A percentile compares a stretch with the other conserved stretches of the same genome.
phyloP scores from a whole-genome alignment of 2,329 filamentous ascomycete genomes.

The Ascochyta fabae region DNA sequence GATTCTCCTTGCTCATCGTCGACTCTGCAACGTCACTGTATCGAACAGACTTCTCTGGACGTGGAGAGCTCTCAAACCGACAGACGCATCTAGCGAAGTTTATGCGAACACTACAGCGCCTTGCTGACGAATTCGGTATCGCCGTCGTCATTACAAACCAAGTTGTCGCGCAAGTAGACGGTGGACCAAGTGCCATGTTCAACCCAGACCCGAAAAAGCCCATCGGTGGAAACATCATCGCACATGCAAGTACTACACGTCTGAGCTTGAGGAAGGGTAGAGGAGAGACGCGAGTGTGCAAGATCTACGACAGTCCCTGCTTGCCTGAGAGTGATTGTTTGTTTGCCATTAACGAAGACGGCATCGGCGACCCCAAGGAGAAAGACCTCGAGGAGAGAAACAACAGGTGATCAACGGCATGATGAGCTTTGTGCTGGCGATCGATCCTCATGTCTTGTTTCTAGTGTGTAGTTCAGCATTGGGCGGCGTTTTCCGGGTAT shows the following conservation, averaged over 20 bases:
- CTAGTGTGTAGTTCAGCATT: slow-evolving; percentile 19
- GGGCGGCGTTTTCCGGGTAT: slow-evolving; percentile 19
- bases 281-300: slow-evolving; percentile 94
- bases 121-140: slow-evolving; percentile 86
- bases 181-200: slow-evolving; percentile 96
- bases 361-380: slow-evolving; percentile 92
- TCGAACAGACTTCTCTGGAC: slow-evolving; percentile 94
- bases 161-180: slow-evolving; percentile 97
- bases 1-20: slow-evolving; percentile 93
- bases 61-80: slow-evolving; percentile 92
- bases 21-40: slow-evolving; percentile 96
- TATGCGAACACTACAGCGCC: slow-evolving; percentile 80
- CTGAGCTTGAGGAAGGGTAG: slow-evolving; percentile 95
- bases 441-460: background rate
- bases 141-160: slow-evolving; percentile 99
- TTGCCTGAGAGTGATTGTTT: slow-evolving; percentile 94
- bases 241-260: slow-evolving; percentile 93
- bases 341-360: slow-evolving; percentile 96
- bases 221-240: slow-evolving; percentile 98
- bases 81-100: slow-evolving; percentile 90
- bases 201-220: slow-evolving; percentile 99
- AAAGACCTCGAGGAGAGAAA: slow-evolving; percentile 84
- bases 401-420: slow-evolving; percentile 21
- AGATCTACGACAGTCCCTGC: slow-evolving; percentile 98
- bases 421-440: background rate